These are phyloP conservation scores for Floccularia luteovirens DNA, from an alignment of 768 basidiomycete genomes.

Conservation along the genomic window DNA sequence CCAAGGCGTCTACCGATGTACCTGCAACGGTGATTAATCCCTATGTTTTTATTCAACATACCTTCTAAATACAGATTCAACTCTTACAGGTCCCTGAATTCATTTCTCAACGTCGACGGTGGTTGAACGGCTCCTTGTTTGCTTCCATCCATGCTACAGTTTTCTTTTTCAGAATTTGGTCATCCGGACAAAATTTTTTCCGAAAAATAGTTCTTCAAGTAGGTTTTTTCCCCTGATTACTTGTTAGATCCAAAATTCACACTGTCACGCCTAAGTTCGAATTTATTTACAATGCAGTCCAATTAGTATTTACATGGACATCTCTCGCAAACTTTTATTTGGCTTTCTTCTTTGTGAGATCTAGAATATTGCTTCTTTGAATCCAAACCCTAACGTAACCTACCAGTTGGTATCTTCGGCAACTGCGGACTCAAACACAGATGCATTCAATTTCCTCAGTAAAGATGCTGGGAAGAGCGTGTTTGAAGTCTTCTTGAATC, in stretches of 20 bases:
- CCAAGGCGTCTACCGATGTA: constrained; percentile 94
- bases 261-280: constrained; percentile 45
- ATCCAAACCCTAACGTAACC: constrained; percentile 13
- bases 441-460: constrained; percentile 82
- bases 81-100: constrained; percentile 70
- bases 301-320: constrained; percentile 93
- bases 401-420: constrained; percentile 74
- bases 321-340: constrained; percentile 90
- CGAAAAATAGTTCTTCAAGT: constrained; percentile 70
- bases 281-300: constrained; percentile 86
- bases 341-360: constrained; percentile 85
- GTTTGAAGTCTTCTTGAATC: constrained; percentile 72
- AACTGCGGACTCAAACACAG: constrained; percentile 40
- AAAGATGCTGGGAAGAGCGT: constrained; percentile 61
- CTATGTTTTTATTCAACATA: no score
- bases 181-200: constrained; percentile 84
- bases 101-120: constrained; percentile 89
- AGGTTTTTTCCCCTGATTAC: constrained; percentile 13
- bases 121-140: constrained; percentile 86
- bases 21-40: constrained; percentile 55
- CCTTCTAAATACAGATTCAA: constrained; percentile 4
- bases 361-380: constrained; percentile 8
- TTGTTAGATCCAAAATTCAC: neutral
- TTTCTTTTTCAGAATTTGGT: constrained; percentile 85
- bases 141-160: constrained; percentile 90